Evolutionary conservation across 2,329 filamentous ascomycete genomes (phyloP).

Genomic region (Scytalidium sp.): DNA sequence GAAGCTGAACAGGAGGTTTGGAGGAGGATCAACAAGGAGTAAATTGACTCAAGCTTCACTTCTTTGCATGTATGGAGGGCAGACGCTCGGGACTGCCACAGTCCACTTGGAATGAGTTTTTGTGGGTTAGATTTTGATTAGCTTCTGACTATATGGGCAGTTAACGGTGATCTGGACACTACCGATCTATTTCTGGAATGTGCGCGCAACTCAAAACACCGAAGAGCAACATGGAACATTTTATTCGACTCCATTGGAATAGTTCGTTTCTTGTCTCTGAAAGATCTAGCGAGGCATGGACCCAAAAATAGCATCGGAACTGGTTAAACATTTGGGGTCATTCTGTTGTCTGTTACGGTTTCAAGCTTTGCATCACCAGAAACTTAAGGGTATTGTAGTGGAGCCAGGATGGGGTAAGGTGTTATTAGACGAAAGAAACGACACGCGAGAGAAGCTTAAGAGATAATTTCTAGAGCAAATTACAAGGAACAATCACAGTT

Average conservation of each 20-base stretch:
- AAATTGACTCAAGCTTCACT: conserved; percentile 13
- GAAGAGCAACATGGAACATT: not conserved
- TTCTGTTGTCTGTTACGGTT: not conserved
- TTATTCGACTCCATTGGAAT: not conserved
- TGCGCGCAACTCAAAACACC: not conserved
- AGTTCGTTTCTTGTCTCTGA: not conserved
- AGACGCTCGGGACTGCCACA: not conserved
- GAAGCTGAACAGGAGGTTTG: conserved; percentile 60
- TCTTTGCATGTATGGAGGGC: not conserved
- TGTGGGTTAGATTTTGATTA: not conserved
- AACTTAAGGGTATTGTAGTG: not conserved
- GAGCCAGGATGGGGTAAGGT: not conserved
- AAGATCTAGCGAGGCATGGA: not conserved
- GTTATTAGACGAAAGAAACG: not conserved
- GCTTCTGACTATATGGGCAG: not conserved
- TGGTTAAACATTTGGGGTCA: not conserved
- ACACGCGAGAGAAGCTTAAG: not conserved
- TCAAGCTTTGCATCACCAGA: not conserved
- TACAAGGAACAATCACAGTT: not conserved
- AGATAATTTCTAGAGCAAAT: not conserved
- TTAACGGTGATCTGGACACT: not conserved
- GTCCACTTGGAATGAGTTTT: too few species aligned
- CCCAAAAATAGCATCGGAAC: not conserved
- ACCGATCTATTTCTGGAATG: not conserved
- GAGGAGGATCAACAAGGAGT: conserved; percentile 60